Evolutionary conservation across 805 yeast species (phyloP), one percentile per base, ranked within the genome.

Genomic region (Lachancea nothofagi): DNA sequence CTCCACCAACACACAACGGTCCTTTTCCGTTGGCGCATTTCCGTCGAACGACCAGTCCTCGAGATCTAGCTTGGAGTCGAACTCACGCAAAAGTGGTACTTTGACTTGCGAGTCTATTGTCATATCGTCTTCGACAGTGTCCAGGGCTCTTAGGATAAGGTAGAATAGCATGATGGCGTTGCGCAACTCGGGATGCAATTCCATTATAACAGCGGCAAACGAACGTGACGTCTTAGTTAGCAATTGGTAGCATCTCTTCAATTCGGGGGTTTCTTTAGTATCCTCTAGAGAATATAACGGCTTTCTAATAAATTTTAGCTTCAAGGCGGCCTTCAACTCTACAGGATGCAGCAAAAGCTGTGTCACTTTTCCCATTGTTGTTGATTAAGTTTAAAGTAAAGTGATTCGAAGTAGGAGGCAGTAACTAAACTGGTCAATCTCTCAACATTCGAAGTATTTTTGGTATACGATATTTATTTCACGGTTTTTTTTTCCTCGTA

Each of bases 101-200:
- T 93, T 93, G 44, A 77, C 51, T 15, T 71, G 69, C 4, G 83
- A 79, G 45, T 77, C 81, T 43, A 93, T 66, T 7, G 93, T 75
- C 94, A 88, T 88, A 61, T 93, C 97, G 62, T 93, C 98, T 62
- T 93, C 98, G 41, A 93, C 74, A 1, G 98, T 93, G 58, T 93
- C 98, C 53, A 93, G 74, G 2, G 95, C 98, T 45, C 98, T 75
- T 48, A 93, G 67, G 17, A 88, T 72, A 41, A 93, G 64, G 62
- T 93, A 93, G 64, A 93, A 93, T 5, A 93, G 44, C 88, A 79
- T 80, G 45, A 86, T 74, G 1, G 83, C 84, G 47, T 78, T 78
- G 48, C 95, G 75, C 48, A 93, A 68, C 54, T 88, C 96, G 0
- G 97, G 97, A 58, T 87, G 82, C 44, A 93, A 72, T 60, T 93